Evolutionary conservation across 2,329 filamentous ascomycete species (phyloP), one percentile per base, ranked within the genome.

Genomic region (Dendryphion nanum): DNA sequence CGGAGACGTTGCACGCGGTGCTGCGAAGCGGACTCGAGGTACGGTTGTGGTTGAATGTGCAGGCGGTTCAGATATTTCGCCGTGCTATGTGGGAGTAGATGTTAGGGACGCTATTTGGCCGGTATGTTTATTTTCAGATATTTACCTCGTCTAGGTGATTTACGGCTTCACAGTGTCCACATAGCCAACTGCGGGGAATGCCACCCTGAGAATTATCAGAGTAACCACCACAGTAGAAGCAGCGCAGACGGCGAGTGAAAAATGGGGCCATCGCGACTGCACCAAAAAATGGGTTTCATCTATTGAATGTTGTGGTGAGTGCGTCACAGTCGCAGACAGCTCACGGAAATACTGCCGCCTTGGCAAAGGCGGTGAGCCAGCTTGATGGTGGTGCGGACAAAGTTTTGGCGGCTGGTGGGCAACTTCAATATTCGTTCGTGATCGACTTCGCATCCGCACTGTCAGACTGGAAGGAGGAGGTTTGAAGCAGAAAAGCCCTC

Each of bases 1-100:
- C 19, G 59, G 52, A 4, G 56, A 16, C 8, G 35, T 51, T 15
- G 60, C 57, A 35, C 55, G 55, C 5, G 52, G 45, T 14, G 30
- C 48, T n/a, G 45, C 48, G 41, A 57, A 58, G 13, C 53, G 54
- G 18, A 57, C 38, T 6, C 12, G 30, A 21, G 41, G 38, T 5
- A 46, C 15, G 23, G 45, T 15, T 39, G 57, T 45, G 12, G 59
- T 50, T 42, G 71, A 77, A 41, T 79, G 78, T 15, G 76, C 69
- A 17, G 82, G 89, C 18, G 90, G 88, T 64, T 98, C 91, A 39
- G 87, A 85, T 49, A 97, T 93, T 35, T 94, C 82, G 56, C 91
- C 91, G 62, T 88, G 81, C 86, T 93, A 56, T 3, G 42, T 20
- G 19, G 3, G n/a, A n/a, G 10, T 26, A 26, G 23, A 26, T 2